Conservation (phyloP, 345 rosid genomes). For the Camelina neglecta region DNA sequence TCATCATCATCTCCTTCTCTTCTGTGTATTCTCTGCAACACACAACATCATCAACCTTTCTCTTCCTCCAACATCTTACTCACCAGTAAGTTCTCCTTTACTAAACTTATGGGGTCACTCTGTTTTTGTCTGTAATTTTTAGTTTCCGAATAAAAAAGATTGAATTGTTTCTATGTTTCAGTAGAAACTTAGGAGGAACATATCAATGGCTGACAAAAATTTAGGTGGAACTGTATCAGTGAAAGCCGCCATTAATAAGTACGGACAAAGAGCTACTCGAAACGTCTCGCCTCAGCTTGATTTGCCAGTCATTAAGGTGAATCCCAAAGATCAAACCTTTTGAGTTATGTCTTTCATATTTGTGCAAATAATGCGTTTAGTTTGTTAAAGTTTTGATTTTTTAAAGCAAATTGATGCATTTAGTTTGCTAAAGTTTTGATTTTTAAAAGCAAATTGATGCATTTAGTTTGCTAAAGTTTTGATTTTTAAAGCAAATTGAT, state of each 20-base stretch:
- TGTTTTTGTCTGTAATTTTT: neutral
- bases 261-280: slow-evolving; percentile 56
- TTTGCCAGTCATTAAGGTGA: slow-evolving; percentile 55
- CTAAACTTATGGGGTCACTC: neutral
- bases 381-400: slow-evolving; percentile 19
- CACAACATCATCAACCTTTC: slow-evolving; percentile 19
- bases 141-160: neutral
- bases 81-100: slow-evolving; percentile 25
- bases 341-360: neutral
- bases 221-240: slow-evolving; percentile 61
- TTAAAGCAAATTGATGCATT: no score
- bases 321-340: slow-evolving; percentile 4
- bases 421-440: no score
- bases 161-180: slow-evolving; percentile 1
- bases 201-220: slow-evolving; percentile 51
- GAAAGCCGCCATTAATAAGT: slow-evolving; percentile 57
- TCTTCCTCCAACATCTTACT: slow-evolving; percentile 37
- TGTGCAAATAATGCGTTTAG: neutral
- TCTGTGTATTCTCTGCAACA: slow-evolving; percentile 32
- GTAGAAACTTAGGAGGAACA: slow-evolving; percentile 17
- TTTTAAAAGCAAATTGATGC: no score
- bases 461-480: no score
- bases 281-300: slow-evolving; percentile 50
- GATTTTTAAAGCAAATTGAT: no score
- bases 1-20: slow-evolving; percentile 38